These are phyloP conservation scores for Lecanicillium sp. DNA, from an alignment of 2,329 filamentous ascomycete genomes.

Conservation along the genomic window DNA sequence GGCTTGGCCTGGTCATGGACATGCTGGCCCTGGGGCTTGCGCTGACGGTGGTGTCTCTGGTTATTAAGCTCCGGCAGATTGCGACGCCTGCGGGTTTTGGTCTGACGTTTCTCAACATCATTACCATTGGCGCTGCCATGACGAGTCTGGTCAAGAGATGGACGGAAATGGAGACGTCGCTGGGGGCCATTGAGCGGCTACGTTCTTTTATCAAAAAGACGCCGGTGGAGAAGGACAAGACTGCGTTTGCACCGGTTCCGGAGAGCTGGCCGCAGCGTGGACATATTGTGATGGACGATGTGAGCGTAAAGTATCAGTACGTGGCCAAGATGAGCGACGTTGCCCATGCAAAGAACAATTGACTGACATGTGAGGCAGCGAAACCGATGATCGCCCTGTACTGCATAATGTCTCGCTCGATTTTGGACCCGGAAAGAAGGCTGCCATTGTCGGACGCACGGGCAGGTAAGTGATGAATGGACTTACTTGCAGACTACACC, in stretches of 20 bases:
- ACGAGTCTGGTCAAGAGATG: constrained; percentile 20
- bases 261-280: background rate
- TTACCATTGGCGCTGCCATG: constrained; percentile 15
- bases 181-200: background rate
- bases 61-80: constrained; percentile 18
- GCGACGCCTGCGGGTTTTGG: constrained; percentile 3
- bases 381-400: constrained; percentile 5
- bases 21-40: constrained; percentile 36
- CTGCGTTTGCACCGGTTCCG: background rate
- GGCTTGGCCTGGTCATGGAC: constrained; percentile 42
- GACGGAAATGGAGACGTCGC: constrained; percentile 2
- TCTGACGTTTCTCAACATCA: constrained; percentile 10
- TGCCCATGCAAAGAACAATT: background rate
- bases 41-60: constrained; percentile 33
- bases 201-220: background rate
- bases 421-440: constrained; percentile 17
- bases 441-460: constrained; percentile 27
- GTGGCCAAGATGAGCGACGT: background rate
- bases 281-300: background rate
- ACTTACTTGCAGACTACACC: no score
- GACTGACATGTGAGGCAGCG: background rate
- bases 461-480: constrained; percentile 16
- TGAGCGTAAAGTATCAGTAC: background rate
- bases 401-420: constrained; percentile 18
- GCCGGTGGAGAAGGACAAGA: background rate